Conservation (phyloP, 1,284 basidiomycete genomes). For the Leccinum angustisporum region DNA sequence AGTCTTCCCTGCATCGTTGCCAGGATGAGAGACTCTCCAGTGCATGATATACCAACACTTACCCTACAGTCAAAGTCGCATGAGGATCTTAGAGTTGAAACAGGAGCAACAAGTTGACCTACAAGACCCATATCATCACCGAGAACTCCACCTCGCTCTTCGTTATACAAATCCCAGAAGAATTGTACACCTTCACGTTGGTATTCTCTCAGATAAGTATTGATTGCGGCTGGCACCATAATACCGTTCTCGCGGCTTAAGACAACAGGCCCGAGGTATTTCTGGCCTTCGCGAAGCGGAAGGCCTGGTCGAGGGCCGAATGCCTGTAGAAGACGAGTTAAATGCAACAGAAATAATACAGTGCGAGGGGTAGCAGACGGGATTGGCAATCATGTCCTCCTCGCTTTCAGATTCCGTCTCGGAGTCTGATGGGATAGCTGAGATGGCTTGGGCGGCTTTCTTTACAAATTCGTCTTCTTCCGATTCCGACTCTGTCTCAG, state of each 20-base stretch:
- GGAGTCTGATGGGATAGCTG: slow-evolving; percentile 31
- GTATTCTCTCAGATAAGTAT: slow-evolving; percentile 79
- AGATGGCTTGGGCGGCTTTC: slow-evolving; percentile 6
- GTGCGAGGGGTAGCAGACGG: slow-evolving; percentile 15
- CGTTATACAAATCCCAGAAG: slow-evolving; percentile 65
- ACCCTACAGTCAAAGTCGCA: slow-evolving; percentile 22
- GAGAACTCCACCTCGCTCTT: slow-evolving; percentile 68
- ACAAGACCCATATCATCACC: slow-evolving; percentile 92
- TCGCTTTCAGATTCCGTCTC: slow-evolving; percentile 49
- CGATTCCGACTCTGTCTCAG: slow-evolving; percentile 46
- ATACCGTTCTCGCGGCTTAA: slow-evolving; percentile 47
- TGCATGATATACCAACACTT: slow-evolving; percentile 2
- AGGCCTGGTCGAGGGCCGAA: slow-evolving; percentile 54
- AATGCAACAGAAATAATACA: background rate
- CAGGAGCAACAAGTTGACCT: slow-evolving; percentile 27
- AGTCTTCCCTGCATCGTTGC: slow-evolving; percentile 59
- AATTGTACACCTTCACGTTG: slow-evolving; percentile 82
- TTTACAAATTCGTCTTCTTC: slow-evolving; percentile 32
- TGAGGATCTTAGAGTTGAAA: slow-evolving; percentile 2
- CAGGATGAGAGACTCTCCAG: background rate
- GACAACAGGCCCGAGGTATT: slow-evolving; percentile 41
- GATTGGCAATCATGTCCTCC: slow-evolving; percentile 32
- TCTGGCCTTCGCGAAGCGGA: slow-evolving; percentile 45
- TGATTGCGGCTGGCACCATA: slow-evolving; percentile 71
- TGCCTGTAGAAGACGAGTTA: slow-evolving; percentile 29